These are phyloP conservation scores for Monosporascus ibericus DNA, from an alignment of 2,329 filamentous ascomycete genomes.

Conservation along the genomic window DNA sequence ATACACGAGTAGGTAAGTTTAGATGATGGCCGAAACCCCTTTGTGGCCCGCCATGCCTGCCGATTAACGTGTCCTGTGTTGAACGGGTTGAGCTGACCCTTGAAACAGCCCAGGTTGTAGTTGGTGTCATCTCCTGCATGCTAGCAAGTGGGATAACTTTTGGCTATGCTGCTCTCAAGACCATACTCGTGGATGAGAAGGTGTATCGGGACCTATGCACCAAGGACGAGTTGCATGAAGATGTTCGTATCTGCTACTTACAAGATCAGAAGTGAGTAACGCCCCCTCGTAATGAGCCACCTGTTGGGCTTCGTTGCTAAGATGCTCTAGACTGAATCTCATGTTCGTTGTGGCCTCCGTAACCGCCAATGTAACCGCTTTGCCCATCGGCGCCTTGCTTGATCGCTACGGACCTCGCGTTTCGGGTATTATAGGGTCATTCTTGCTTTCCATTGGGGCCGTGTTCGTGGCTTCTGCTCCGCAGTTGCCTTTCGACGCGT, in stretches of 20 bases:
- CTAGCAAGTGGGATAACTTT: slow-evolving; percentile 60
- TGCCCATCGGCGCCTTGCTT: slow-evolving; percentile 61
- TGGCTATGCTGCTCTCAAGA: slow-evolving; percentile 60
- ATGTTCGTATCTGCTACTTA: neutral
- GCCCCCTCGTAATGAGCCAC: slow-evolving; percentile 19
- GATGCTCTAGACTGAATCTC: slow-evolving; percentile 55
- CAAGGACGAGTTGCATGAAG: slow-evolving; percentile 32
- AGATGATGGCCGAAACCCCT: slow-evolving; percentile 14
- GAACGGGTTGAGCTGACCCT: neutral
- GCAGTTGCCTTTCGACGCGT: slow-evolving; percentile 53
- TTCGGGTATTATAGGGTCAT: slow-evolving; percentile 54
- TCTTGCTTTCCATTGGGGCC: slow-evolving; percentile 51
- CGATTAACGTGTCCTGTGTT: neutral
- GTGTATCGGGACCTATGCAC: slow-evolving; percentile 51
- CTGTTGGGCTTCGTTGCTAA: slow-evolving; percentile 11
- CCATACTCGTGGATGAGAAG: slow-evolving; percentile 51
- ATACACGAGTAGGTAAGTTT: neutral
- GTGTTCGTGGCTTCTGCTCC: slow-evolving; percentile 54
- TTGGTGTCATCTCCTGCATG: slow-evolving; percentile 61
- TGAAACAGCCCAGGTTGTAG: slow-evolving; percentile 49
- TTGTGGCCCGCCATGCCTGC: no score
- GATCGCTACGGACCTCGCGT: slow-evolving; percentile 61
- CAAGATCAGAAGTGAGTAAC: neutral
- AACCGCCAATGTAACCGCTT: slow-evolving; percentile 59
- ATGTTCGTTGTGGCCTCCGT: slow-evolving; percentile 68